Evolutionary conservation across 805 yeast species (phyloP), one percentile per base, ranked within the genome.

Genomic region (Lipomyces starkeyi): DNA sequence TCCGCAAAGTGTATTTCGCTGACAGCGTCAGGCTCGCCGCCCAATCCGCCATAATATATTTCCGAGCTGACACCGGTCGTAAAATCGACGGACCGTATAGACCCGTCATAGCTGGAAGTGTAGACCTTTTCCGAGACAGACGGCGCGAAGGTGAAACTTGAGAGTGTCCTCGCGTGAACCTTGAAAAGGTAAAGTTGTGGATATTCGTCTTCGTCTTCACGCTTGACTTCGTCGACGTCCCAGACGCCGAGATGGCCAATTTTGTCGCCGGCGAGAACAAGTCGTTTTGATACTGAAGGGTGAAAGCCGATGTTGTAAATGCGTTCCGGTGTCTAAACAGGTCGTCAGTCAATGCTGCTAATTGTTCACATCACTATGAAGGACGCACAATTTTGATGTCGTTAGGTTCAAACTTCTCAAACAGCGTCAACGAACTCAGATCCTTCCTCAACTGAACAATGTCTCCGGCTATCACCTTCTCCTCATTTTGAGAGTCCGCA

Each of bases 231-330:
- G 27, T 80, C 84, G 7, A 91, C 89, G 57, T 93, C 88, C 98
- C 98, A 94, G 17, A 95, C 83, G 0, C 98, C 98, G 56, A 93
- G 79, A 70, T 87, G 85, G 5, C 99, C 99, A n/a, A 80, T 79
- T 13, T 91, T 91, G 78, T 95, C 99, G 58, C 98, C 98, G 0
- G 93, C 97, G 40, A 91, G 76, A 1, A 93, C 82, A 3, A 94
- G 74, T 71, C 89, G 83, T 68, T 87, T 87, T 0, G 83, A 84
- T 0, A 76, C 76, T 0, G 90, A 79, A 0, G 98, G 97, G 78
- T 94, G 98, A 76, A 91, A 89, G 53, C 83, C 81, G 54, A 93
- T 83, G 1, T 91, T 81, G 0, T 93, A 87, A 76, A 94, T 87
- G 67, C 99, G 82, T 62, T 88, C 90, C 49, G 85, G 84, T 3